These are phyloP conservation scores for Grigorovia jiainica DNA, from an alignment of 805 yeast genomes.

Conservation along the genomic window DNA sequence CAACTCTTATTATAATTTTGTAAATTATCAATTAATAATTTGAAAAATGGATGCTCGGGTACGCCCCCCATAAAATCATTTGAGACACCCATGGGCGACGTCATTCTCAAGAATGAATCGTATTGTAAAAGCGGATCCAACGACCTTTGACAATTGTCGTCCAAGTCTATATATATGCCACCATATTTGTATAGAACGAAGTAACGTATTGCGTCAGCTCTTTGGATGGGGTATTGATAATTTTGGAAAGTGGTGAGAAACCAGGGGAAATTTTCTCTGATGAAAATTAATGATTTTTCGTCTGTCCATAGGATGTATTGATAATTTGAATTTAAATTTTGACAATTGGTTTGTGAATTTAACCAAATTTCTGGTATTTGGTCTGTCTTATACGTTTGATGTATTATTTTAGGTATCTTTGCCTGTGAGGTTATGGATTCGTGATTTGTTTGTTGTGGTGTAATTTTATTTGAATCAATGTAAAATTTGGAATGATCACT, in stretches of 20 bases:
- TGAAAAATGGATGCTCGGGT: slow-evolving; percentile 78
- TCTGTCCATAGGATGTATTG: slow-evolving; percentile 87
- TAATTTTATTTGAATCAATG: slow-evolving; percentile 39
- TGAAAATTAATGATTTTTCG: slow-evolving; percentile 67
- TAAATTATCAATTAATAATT: slow-evolving; percentile 55
- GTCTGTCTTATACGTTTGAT: slow-evolving; percentile 78
- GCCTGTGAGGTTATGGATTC: slow-evolving; percentile 20
- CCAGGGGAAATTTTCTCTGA: slow-evolving; percentile 77
- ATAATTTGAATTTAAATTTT: slow-evolving; percentile 74
- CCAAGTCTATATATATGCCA: slow-evolving; percentile 82
- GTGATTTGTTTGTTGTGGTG: slow-evolving; percentile 7
- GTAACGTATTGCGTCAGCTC: slow-evolving; percentile 87
- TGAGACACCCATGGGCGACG: slow-evolving; percentile 82
- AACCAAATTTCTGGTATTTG: slow-evolving; percentile 75
- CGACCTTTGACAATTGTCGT: slow-evolving; percentile 70
- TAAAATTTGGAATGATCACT: slow-evolving; percentile 62
- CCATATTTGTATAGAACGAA: slow-evolving; percentile 76
- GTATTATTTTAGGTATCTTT: slow-evolving; percentile 79
- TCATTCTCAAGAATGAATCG: slow-evolving; percentile 78
- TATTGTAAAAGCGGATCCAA: slow-evolving; percentile 71
- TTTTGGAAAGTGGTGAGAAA: slow-evolving; percentile 67
- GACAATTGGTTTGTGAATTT: slow-evolving; percentile 64
- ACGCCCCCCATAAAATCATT: slow-evolving; percentile 88
- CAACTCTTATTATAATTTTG: slow-evolving; percentile 60
- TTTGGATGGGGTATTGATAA: slow-evolving; percentile 70